These are phyloP conservation scores for Ogataea populi-albae DNA, from an alignment of 805 yeast species.

Conservation along the genomic window DNA sequence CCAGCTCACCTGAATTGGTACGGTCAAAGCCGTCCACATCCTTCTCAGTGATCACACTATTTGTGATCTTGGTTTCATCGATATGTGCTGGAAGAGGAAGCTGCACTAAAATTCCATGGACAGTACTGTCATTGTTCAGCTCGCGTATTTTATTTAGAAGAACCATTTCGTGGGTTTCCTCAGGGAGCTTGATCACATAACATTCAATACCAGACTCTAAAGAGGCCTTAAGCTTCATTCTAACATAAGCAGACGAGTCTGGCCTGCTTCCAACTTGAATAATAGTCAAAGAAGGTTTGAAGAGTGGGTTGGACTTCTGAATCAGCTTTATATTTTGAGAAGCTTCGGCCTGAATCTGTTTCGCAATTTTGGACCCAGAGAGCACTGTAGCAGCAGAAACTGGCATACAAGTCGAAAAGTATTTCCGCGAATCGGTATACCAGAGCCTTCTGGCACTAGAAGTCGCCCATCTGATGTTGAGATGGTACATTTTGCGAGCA, in stretches of 20 bases:
- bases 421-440: conserved; percentile 5
- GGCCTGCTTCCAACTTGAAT: conserved; percentile 76
- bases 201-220: conserved; percentile 65
- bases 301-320: conserved; percentile 46
- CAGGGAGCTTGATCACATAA: conserved; percentile 57
- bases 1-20: conserved; percentile 71
- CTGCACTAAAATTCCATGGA: conserved; percentile 75
- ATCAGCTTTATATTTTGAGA: conserved; percentile 38
- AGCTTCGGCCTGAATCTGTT: conserved; percentile 43
- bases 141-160: conserved; percentile 50
- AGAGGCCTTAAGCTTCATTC: conserved; percentile 78
- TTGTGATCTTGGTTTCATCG: conserved; percentile 64
- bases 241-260: conserved; percentile 78
- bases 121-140: conserved; percentile 55
- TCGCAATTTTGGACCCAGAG: conserved; percentile 48
- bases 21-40: conserved; percentile 87
- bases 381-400: conserved; percentile 32
- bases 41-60: conserved; percentile 60
- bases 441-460: conserved; percentile 10
- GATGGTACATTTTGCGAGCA: too few species aligned
- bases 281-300: conserved; percentile 64
- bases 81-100: conserved; percentile 72
- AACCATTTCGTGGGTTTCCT: conserved; percentile 51
- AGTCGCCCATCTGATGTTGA: too few species aligned
- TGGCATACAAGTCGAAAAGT: conserved; percentile 17